Evolutionary conservation across 768 basidiomycete genomes (phyloP).

Genomic region (Trametes cingulata): DNA sequence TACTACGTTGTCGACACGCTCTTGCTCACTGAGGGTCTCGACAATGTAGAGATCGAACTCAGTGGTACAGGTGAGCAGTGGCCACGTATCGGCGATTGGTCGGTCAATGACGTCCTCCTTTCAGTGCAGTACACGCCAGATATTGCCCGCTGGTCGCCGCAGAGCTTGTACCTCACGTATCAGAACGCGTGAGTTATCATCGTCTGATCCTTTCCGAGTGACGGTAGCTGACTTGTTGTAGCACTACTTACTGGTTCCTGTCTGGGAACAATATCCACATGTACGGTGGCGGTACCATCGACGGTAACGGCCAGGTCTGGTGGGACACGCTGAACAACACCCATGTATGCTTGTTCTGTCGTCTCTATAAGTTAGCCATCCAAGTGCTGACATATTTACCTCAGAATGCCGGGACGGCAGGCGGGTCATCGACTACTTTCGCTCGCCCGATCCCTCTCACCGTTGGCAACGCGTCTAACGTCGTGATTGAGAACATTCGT

Average conservation of each 20-base stretch:
- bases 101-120: background rate
- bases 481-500: constrained; percentile 42
- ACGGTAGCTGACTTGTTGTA: no score
- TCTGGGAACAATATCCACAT: constrained; percentile 38
- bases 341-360: constrained; percentile 11
- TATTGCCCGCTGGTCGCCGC: constrained; percentile 43
- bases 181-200: constrained; percentile 40
- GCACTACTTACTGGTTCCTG: constrained; percentile 44
- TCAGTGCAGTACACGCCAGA: constrained; percentile 41
- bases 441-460: constrained; percentile 47
- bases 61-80: constrained; percentile 36
- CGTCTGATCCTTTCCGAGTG: no score
- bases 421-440: constrained; percentile 44
- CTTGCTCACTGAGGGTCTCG: constrained; percentile 38
- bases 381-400: background rate
- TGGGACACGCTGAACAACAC: constrained; percentile 34
- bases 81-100: constrained; percentile 2
- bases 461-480: constrained; percentile 43
- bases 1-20: constrained; percentile 42
- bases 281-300: constrained; percentile 48
- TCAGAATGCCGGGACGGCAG: constrained; percentile 41
- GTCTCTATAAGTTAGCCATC: background rate
- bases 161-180: constrained; percentile 41
- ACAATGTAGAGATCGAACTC: constrained; percentile 41
- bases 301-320: constrained; percentile 50